Conservation (phyloP, 257 asterid genomes). For the Solanum boliviense region DNA sequence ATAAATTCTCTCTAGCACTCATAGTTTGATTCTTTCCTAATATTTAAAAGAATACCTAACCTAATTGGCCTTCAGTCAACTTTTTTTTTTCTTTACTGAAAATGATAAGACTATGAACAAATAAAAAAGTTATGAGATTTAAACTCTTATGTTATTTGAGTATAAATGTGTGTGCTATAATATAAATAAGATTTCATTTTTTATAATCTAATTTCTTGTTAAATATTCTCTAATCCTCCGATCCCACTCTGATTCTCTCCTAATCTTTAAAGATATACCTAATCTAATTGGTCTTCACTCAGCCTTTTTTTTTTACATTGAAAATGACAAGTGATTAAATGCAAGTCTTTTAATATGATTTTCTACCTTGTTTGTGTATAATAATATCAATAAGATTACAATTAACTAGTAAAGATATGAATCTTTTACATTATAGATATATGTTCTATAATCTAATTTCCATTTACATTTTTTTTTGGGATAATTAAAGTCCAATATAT, state of each 20-base stretch:
- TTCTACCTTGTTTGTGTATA: not conserved
- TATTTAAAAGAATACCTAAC: not conserved
- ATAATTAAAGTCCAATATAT: not conserved
- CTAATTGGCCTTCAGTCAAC: not conserved
- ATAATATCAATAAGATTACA: not conserved
- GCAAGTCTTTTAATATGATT: not conserved
- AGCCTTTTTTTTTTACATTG: not conserved
- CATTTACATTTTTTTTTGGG: not conserved
- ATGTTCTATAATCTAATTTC: not conserved
- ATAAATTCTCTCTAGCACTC: not conserved
- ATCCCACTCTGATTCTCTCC: not conserved
- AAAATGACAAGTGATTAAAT: not conserved
- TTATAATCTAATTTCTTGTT: not conserved
- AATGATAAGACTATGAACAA: not conserved
- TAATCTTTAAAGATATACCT: not conserved
- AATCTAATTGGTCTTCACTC: not conserved
- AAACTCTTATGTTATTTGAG: not conserved
- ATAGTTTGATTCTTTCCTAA: not conserved
- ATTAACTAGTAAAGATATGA: not conserved
- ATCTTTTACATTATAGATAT: not conserved
- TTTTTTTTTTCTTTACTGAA: not conserved
- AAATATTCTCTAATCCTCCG: not conserved
- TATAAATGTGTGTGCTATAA: not conserved
- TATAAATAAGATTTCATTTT: not conserved
- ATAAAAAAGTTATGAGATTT: no score